These are phyloP conservation scores for Ogataea paradorogensis DNA, from an alignment of 805 yeast genomes.

Conservation along the genomic window DNA sequence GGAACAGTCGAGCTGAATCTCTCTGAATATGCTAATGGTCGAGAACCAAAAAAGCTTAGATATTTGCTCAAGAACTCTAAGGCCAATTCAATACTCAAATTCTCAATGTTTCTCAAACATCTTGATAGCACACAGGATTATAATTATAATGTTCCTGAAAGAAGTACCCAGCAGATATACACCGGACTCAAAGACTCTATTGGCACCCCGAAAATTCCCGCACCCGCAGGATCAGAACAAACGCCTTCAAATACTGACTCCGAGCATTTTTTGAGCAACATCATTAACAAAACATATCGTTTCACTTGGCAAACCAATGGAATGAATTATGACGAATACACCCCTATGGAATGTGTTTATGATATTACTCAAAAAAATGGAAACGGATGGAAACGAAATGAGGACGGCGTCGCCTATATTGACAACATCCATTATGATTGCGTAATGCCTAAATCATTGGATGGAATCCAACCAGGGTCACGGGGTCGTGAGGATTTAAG, in stretches of 20 bases:
- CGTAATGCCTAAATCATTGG: neutral
- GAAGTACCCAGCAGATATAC: conserved; percentile 21
- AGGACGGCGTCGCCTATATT: conserved; percentile 40
- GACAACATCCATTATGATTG: conserved; percentile 33
- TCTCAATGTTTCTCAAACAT: conserved; percentile 42
- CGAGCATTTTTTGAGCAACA: conserved; percentile 15
- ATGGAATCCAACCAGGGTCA: conserved; percentile 18
- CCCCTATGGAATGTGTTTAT: conserved; percentile 69
- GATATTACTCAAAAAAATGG: conserved; percentile 69
- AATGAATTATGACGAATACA: conserved; percentile 39
- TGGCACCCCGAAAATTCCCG: conserved; percentile 7
- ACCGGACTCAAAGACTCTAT: conserved; percentile 26
- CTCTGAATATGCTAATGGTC: conserved; percentile 63
- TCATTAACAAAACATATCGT: conserved; percentile 30
- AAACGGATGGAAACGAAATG: conserved; percentile 59
- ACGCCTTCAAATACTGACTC: conserved; percentile 1
- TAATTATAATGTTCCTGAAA: conserved; percentile 21
- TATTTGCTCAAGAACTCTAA: conserved; percentile 76
- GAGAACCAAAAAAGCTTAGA: conserved; percentile 51
- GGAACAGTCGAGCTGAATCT: conserved; percentile 70
- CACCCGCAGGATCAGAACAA: neutral
- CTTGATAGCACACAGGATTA: conserved; percentile 14
- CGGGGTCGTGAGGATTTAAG: conserved; percentile 35
- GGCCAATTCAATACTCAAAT: conserved; percentile 72
- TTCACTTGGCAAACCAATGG: conserved; percentile 32